Base-by-base conservation (phyloP, 805 yeast genomes). In the Cyberlindnera americana region DNA sequence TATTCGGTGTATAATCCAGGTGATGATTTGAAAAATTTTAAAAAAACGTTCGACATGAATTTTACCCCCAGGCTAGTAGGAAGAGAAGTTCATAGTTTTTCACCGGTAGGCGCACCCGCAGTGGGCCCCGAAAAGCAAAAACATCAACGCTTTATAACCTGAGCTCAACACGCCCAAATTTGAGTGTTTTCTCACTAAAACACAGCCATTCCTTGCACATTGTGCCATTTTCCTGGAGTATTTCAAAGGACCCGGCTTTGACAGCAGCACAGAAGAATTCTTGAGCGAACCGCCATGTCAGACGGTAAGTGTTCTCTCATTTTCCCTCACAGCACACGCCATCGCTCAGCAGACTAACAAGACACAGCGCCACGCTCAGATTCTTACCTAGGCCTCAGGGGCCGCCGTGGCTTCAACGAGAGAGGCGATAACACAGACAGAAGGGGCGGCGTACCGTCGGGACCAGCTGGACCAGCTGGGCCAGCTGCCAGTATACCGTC, bases 311-410 rank as follows among this genome's bases (percentile, higher is more conserved):
- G 19, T 14, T 17, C 18, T 6, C n/a, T n/a, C 3, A 10, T 10
- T 13, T 7, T 6, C 23, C 23, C 10, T 7, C 23, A 6, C 23
- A 21, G 23, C 13, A 17, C 33, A 11, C 22, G 5, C 23, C 18
- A 31, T 9, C 18, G 17, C 14, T 21, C 19, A 12, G n/a, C 4
- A 13, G 14, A 29, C 33, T 29, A 29, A 29, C 33, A 16, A 25
- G 11, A 7, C 7, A 8, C 29, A 38, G 37, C 33, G 17, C 33
- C 33, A 38, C 35, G 35, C 24, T 30, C 40, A 6, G 33, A 29
- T 11, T 4, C 23, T 13, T 14, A 17, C 17, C 41, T 38, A 19
- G 12, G 33, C 3, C 33, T 38, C 14, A 34, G 32, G 13, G 33
- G 33, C 7, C 37, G 35, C 12, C 35, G 35, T 17, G 35, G 22